Evolutionary conservation across 176 grass and related monocot species (phyloP).

Genomic region (Hyparrhenia diplandra): DNA sequence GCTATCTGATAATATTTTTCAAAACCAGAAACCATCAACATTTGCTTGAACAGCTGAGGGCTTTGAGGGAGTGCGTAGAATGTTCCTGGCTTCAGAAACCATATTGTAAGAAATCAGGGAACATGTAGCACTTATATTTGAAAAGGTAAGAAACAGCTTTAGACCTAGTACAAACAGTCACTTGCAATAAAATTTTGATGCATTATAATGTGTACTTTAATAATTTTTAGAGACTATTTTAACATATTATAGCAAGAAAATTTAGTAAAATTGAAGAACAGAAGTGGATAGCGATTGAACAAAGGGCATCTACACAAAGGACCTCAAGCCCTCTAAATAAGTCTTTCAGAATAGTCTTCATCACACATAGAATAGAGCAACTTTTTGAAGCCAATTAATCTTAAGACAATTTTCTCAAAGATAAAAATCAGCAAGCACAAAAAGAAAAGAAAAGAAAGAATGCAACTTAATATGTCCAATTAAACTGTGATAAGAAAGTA

Average conservation of each 20-base stretch:
- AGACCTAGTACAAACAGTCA: background rate
- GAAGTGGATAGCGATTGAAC: background rate
- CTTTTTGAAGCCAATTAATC: background rate
- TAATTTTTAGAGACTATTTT: background rate
- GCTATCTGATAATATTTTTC: conserved; percentile 99
- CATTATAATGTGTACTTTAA: background rate
- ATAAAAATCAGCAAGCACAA: background rate
- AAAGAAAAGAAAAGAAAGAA: background rate
- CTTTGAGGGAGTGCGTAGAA: conserved; percentile 99
- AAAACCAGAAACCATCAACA: conserved; percentile 97
- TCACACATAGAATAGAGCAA: background rate
- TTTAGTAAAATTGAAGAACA: background rate
- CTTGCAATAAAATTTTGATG: background rate
- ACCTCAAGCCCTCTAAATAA: background rate
- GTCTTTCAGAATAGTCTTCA: background rate
- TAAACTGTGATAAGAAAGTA: conserved; percentile 11
- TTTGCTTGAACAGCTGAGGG: conserved; percentile 98
- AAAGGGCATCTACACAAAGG: background rate
- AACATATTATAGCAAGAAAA: background rate
- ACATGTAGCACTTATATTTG: background rate
- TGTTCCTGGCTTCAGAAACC: conserved; percentile 94
- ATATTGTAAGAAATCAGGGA: conserved; percentile 39
- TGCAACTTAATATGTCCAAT: conserved; percentile 6
- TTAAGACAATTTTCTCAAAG: conserved; percentile 12
- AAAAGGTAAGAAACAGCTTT: background rate